phyloP scores from a whole-genome alignment of 2,329 filamentous ascomycete species.

The Tolypocladium paradoxum region DNA sequence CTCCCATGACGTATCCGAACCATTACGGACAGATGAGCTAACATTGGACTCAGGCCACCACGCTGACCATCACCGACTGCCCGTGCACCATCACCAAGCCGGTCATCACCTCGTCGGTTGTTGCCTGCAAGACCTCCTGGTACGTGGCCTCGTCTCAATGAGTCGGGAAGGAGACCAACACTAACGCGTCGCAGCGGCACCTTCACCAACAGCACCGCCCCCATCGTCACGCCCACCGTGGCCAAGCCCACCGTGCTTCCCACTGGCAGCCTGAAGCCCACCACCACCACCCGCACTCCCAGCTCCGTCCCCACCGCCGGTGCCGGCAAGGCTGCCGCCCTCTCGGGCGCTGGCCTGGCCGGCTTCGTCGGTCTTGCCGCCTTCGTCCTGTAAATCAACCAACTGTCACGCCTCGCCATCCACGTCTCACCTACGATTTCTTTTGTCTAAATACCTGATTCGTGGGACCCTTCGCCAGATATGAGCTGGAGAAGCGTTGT shows the following conservation, averaged over 20 bases:
- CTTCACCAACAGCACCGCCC: slow-evolving; percentile 21
- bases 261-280: slow-evolving; percentile 8
- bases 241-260: slow-evolving; percentile 9
- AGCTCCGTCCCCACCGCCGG: slow-evolving; percentile 37
- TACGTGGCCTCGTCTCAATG: slow-evolving; percentile 19
- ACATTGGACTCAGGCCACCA: slow-evolving; percentile 39
- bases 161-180: slow-evolving; percentile 1
- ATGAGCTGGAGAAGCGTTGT: slow-evolving; percentile 25
- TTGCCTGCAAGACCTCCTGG: slow-evolving; percentile 45
- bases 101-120: slow-evolving; percentile 38
- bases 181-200: slow-evolving; percentile 8
- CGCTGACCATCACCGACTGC: slow-evolving; percentile 62
- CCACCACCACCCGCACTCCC: slow-evolving; percentile 21
- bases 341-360: slow-evolving; percentile 49
- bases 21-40: too few relatives aligned
- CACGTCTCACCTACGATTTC: slow-evolving; percentile 29
- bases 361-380: slow-evolving; percentile 50
- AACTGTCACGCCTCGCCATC: slow-evolving; percentile 21
- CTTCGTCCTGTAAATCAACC: slow-evolving; percentile 44
- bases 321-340: slow-evolving; percentile 43
- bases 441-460: slow-evolving; percentile 30
- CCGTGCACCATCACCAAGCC: slow-evolving; percentile 57
- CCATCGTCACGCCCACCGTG: slow-evolving; percentile 12
- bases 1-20: too few relatives aligned
- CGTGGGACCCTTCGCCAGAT: slow-evolving; percentile 25